These are phyloP conservation scores for Sphagnum fallax DNA, from an alignment of 228 moss, liverwort and hornwort genomes.

Conservation along the genomic window DNA sequence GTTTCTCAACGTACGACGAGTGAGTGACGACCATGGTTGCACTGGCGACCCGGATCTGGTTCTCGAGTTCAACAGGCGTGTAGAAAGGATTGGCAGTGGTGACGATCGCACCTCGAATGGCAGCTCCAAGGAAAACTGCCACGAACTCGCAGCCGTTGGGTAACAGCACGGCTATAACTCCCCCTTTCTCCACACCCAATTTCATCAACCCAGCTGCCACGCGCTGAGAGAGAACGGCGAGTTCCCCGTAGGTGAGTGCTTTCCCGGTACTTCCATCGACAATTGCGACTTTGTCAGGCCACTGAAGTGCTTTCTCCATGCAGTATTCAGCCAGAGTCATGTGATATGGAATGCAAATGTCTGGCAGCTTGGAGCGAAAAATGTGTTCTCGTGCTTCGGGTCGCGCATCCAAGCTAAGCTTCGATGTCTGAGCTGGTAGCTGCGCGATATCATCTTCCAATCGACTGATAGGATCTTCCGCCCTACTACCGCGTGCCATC, in stretches of 20 bases:
- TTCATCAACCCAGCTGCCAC: slow-evolving; percentile 66
- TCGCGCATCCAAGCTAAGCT: no score
- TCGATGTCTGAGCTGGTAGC: no score
- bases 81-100: slow-evolving; percentile 86
- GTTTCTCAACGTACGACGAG: slow-evolving; percentile 66
- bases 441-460: no score
- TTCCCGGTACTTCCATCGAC: slow-evolving; percentile 67
- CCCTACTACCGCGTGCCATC: no score
- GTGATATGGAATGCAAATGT: slow-evolving; percentile 61
- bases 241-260: slow-evolving; percentile 49
- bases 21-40: slow-evolving; percentile 71
- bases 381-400: slow-evolving; percentile 42
- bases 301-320: slow-evolving; percentile 42
- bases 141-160: slow-evolving; percentile 79
- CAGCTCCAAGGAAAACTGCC: slow-evolving; percentile 64
- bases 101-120: slow-evolving; percentile 55
- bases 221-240: slow-evolving; percentile 33
- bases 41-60: slow-evolving; percentile 60
- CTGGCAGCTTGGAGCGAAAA: slow-evolving; percentile 84
- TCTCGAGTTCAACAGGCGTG: slow-evolving; percentile 69
- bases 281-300: slow-evolving; percentile 52
- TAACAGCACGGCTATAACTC: slow-evolving; percentile 70
- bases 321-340: slow-evolving; percentile 63
- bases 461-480: no score
- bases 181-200: slow-evolving; percentile 61